Evolutionary conservation across 73 alveolate species (phyloP).

Genomic region (Loxodes magnus): DNA sequence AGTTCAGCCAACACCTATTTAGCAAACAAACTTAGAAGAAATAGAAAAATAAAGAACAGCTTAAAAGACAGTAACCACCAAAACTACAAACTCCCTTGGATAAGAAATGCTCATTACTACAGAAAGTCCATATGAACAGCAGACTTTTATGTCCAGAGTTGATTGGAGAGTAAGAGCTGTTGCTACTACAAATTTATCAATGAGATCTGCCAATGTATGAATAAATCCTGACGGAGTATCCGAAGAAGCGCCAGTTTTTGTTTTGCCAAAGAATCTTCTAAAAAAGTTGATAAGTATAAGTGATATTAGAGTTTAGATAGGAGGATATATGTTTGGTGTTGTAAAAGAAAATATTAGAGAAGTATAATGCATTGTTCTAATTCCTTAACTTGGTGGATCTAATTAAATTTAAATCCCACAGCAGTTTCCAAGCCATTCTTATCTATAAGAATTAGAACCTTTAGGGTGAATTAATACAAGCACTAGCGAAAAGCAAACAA

Average conservation of each 20-base stretch:
- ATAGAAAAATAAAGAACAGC: constrained; percentile 87
- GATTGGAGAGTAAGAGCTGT: constrained; percentile 99
- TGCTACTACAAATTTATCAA: constrained; percentile 92
- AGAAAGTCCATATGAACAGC: constrained; percentile 94
- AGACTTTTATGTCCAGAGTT: constrained; percentile 86
- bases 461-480: constrained; percentile 99
- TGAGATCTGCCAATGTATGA: constrained; percentile 95
- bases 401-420: constrained; percentile 86
- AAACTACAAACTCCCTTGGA: constrained; percentile 76
- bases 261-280: constrained; percentile 97
- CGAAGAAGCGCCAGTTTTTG: constrained; percentile 87
- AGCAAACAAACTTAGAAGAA: constrained; percentile 69
- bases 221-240: constrained; percentile 91
- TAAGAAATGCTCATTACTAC: constrained; percentile 74
- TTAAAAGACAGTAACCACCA: constrained; percentile 73
- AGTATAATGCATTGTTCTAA: constrained; percentile 80
- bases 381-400: constrained; percentile 88
- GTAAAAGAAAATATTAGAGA: constrained; percentile 83
- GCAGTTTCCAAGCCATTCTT: constrained; percentile 92
- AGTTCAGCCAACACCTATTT: constrained; percentile 92
- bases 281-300: constrained; percentile 95
- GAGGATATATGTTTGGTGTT: constrained; percentile 96
- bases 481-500: constrained; percentile 72
- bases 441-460: constrained; percentile 95
- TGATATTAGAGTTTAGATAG: constrained; percentile 95